phyloP scores from a whole-genome alignment of 139 green algal species.

The Asterochloris erici region DNA sequence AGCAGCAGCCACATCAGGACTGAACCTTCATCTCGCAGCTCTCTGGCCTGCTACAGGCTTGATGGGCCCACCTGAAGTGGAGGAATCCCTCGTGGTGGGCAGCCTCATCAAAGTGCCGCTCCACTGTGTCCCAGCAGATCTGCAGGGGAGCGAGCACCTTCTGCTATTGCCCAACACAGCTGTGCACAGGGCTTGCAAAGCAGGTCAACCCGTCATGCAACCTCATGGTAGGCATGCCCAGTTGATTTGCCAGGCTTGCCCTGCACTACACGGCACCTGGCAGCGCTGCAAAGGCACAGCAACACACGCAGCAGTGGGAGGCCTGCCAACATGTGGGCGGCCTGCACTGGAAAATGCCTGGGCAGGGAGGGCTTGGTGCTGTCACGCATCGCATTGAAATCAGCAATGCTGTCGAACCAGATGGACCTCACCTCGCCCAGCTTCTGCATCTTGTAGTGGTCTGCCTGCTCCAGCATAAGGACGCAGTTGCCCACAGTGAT shows the following conservation, averaged over 20 bases:
- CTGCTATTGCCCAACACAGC: neutral
- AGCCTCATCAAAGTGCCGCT: slow-evolving; percentile 18
- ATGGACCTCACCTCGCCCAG: neutral
- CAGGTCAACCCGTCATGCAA: no score
- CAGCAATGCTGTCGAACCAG: neutral
- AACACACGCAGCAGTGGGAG: no score
- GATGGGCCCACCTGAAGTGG: neutral
- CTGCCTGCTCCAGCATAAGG: slow-evolving; percentile 8
- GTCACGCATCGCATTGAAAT: no score
- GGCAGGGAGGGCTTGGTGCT: no score
- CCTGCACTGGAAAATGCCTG: no score
- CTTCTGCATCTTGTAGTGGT: slow-evolving; percentile 4
- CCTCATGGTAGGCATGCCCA: no score
- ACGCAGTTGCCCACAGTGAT: slow-evolving; percentile 16
- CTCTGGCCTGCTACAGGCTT: neutral
- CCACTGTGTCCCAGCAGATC: slow-evolving; percentile 17
- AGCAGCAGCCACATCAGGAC: neutral
- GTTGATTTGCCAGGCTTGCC: no score
- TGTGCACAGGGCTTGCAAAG: no score
- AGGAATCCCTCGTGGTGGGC: slow-evolving; percentile 11
- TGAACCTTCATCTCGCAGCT: neutral
- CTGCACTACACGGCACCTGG: no score
- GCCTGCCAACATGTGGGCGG: no score
- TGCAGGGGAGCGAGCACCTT: neutral
- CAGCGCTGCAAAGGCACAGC: no score